These are phyloP conservation scores for Cochlearia excelsa DNA, from an alignment of 345 rosid genomes.

Conservation along the genomic window DNA sequence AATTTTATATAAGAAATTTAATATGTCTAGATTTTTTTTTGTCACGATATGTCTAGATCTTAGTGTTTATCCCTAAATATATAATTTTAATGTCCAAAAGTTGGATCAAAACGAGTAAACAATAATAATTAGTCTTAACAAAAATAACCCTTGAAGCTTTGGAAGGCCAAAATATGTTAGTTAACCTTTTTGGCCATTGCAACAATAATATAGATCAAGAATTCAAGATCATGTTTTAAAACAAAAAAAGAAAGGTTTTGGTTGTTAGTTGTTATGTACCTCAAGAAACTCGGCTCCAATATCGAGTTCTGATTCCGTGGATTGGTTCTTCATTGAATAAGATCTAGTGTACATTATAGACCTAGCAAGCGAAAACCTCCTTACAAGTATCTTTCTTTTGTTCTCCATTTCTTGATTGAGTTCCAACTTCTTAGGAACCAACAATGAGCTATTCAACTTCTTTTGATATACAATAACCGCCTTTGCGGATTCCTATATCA, in stretches of 20 bases:
- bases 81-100: too few species aligned
- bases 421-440: conserved; percentile 40
- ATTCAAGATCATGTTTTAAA: too few species aligned
- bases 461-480: conserved; percentile 76
- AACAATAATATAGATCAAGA: background rate
- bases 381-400: conserved; percentile 49
- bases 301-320: conserved; percentile 53
- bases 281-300: conserved; percentile 77
- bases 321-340: conserved; percentile 41
- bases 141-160: background rate
- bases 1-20: too few species aligned
- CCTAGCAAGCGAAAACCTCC: conserved; percentile 76
- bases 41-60: too few species aligned
- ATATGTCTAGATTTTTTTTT: too few species aligned
- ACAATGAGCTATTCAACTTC: conserved; percentile 46
- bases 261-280: conserved; percentile 40
- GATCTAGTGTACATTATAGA: conserved; percentile 39
- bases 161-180: conserved; percentile 16
- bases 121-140: background rate
- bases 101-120: too few species aligned
- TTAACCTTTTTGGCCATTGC: background rate
- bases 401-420: conserved; percentile 62
- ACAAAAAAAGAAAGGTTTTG: too few species aligned
- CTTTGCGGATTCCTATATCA: conserved; percentile 72
- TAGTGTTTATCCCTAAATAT: too few species aligned